Base-by-base conservation (phyloP, 108 stramenopile species). In the Discostella pseudostelligera region DNA sequence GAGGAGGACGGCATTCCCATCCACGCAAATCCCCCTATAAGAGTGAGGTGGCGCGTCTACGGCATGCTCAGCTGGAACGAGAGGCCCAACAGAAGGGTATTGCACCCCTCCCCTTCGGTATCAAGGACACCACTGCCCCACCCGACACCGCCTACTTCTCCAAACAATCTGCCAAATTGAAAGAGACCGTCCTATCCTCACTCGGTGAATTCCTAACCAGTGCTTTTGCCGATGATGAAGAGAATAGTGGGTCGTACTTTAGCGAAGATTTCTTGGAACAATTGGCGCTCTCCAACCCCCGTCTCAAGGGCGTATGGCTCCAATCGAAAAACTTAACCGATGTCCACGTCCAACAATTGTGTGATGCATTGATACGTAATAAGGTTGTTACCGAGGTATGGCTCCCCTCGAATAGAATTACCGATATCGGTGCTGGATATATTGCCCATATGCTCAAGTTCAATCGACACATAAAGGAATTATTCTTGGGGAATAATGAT, bases 361-460 rank as follows among this genome's bases (percentile, higher is more conserved):
- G 69, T 47, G 76, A 77, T 39, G 42, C 48, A 13, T 42, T 77
- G 37, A 69, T 70, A 36, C 29, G 68, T 35, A 77, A 77, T 55
- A 70, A 61, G 29, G 48, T 57, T 0, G 65, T 77, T 16, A 77
- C 69, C 32, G 76, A 77, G 63, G 76, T 77, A 12, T 77, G 76
- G 76, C 39, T 77, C 0, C 68, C 76, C 3, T 39, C 40, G 1
- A 77, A 77, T 32, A 28, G 26, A 6, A 77, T 77, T 46, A 77
- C 69, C 9, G 76, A 77, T 59, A 68, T 57, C 28, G 76, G 76
- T n/a, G 76, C 76, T 2, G 64, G 39, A 0, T 56, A 61, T 37
- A 46, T 77, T 37, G 75, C 75, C 45, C 68, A 68, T 25, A 65
- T 76, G 68, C 47, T 76, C 26, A 69, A 76, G 26, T 68, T 68